These are phyloP conservation scores for Boletus pseudo-olivaceus DNA, from an alignment of 768 basidiomycete genomes.

Conservation along the genomic window DNA sequence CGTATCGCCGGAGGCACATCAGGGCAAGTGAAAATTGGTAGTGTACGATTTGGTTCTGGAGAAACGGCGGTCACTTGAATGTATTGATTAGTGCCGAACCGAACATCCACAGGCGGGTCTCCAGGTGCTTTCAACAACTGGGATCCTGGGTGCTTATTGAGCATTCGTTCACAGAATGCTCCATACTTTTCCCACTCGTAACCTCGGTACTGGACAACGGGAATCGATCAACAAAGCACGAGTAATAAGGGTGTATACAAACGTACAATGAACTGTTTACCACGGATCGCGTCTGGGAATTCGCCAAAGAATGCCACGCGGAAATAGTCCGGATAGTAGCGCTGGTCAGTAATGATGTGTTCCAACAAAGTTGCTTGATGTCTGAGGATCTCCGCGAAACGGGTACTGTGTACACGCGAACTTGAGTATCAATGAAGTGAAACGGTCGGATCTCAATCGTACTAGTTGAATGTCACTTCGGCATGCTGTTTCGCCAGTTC, in stretches of 20 bases:
- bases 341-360: slow-evolving; percentile 77
- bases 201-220: slow-evolving; percentile 70
- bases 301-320: slow-evolving; percentile 91
- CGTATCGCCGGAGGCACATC: slow-evolving; percentile 79
- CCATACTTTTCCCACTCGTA: slow-evolving; percentile 94
- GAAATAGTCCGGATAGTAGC: slow-evolving; percentile 92
- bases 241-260: not conserved
- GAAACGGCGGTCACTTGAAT: slow-evolving; percentile 85
- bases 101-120: slow-evolving; percentile 78
- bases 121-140: slow-evolving; percentile 69
- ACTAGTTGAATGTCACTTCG: slow-evolving; percentile 90
- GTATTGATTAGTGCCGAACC: slow-evolving; percentile 74
- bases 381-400: slow-evolving; percentile 79
- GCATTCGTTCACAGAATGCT: slow-evolving; percentile 86
- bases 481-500: slow-evolving; percentile 88
- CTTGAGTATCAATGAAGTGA: slow-evolving; percentile 1
- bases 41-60: slow-evolving; percentile 77
- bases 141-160: slow-evolving; percentile 85
- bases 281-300: slow-evolving; percentile 79
- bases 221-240: not conserved
- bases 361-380: slow-evolving; percentile 88
- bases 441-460: slow-evolving; percentile 25
- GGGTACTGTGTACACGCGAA: slow-evolving; percentile 45
- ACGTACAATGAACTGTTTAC: slow-evolving; percentile 87
- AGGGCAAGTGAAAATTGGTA: slow-evolving; percentile 79